These are phyloP conservation scores for Emydomyces testavorans DNA, from an alignment of 2,329 filamentous ascomycete genomes.

Conservation along the genomic window DNA sequence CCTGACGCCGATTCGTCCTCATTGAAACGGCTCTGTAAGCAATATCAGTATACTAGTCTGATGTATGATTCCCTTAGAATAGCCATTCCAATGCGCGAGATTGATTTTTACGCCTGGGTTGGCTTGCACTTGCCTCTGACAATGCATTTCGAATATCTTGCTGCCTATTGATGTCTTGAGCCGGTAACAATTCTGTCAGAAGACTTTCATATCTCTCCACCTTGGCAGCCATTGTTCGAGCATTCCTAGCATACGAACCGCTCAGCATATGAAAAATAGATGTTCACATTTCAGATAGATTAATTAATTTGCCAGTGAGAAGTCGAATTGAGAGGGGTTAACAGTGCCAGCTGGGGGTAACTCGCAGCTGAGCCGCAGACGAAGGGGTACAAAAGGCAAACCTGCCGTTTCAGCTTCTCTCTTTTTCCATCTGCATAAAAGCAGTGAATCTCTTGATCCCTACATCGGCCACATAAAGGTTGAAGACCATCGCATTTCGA, in stretches of 20 bases:
- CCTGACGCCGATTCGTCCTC: constrained; percentile 15
- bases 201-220: constrained; percentile 16
- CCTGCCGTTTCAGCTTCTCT: constrained; percentile 25
- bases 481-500: constrained; percentile 29
- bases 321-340: background rate
- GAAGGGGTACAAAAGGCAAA: constrained; percentile 10
- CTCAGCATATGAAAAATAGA: constrained; percentile 5
- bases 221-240: constrained; percentile 16
- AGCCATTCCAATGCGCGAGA: background rate
- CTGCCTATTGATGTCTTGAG: constrained; percentile 14
- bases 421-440: constrained; percentile 27
- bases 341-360: background rate
- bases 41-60: background rate
- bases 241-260: constrained; percentile 13
- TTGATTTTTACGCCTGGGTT: background rate
- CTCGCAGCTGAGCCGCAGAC: background rate
- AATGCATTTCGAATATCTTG: constrained; percentile 16
- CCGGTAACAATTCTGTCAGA: constrained; percentile 14
- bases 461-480: constrained; percentile 27
- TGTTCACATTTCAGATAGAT: background rate
- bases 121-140: constrained; percentile 13
- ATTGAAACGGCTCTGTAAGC: constrained; percentile 8
- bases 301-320: background rate
- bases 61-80: background rate
- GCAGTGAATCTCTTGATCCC: constrained; percentile 21